These are phyloP conservation scores for Tremellales sp. DNA, from an alignment of 1,284 basidiomycete genomes.

Conservation along the genomic window DNA sequence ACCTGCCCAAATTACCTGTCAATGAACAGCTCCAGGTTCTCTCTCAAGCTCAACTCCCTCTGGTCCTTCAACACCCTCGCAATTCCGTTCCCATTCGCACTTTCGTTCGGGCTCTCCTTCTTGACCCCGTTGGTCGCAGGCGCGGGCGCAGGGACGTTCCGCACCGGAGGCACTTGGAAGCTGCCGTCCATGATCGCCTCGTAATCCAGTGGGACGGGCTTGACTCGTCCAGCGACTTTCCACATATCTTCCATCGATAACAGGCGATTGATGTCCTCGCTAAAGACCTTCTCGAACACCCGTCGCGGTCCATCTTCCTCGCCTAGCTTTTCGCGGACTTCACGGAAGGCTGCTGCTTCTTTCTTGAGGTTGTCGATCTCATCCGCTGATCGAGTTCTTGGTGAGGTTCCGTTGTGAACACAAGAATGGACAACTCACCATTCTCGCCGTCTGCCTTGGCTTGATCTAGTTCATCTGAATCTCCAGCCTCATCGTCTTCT, in stretches of 20 bases:
- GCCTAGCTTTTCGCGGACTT: conserved; percentile 58
- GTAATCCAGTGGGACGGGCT: conserved; percentile 79
- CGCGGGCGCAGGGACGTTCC: conserved; percentile 26
- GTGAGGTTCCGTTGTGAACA: conserved; percentile 2
- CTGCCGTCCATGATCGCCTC: conserved; percentile 62
- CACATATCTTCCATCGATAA: conserved; percentile 98
- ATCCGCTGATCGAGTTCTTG: conserved; percentile 56
- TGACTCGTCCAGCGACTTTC: conserved; percentile 66
- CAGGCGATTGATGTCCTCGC: conserved; percentile 79
- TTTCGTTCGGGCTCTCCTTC: conserved; percentile 18
- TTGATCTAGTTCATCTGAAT: conserved; percentile 51
- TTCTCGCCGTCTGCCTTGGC: conserved; percentile 62
- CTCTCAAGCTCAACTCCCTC: conserved; percentile 65
- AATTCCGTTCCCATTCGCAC: conserved; percentile 13
- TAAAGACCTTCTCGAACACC: conserved; percentile 89
- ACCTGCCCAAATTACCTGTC: conserved; percentile 58
- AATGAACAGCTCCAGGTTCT: conserved; percentile 76
- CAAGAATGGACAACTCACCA: conserved; percentile 54
- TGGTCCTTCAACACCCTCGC: conserved; percentile 67
- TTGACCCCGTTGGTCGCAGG: conserved; percentile 12
- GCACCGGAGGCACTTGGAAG: conserved; percentile 53
- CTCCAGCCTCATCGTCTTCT: conserved; percentile 63
- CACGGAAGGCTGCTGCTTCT: conserved; percentile 82
- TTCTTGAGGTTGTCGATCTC: conserved; percentile 86
- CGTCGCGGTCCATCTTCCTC: conserved; percentile 60